Base-by-base conservation (phyloP, 257 asterid genomes). In the Misopates orontium region DNA sequence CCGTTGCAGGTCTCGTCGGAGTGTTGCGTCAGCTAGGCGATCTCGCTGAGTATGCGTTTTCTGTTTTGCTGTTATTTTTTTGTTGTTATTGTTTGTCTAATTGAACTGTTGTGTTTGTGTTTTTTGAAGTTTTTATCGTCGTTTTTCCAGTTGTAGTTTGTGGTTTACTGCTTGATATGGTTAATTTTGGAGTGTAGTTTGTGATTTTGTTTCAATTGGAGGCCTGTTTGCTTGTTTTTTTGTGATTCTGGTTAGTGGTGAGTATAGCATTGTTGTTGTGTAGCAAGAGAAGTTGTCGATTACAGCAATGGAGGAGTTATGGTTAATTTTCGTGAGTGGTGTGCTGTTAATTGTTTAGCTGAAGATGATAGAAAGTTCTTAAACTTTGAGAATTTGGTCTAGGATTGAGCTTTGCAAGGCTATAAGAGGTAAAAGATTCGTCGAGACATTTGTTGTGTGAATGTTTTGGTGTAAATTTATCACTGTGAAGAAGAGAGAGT, bases 1-100 rank as follows among this genome's bases (percentile, higher is more conserved):
- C 95, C 25, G 96, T 91, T 54, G 82, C 95, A 12, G 97, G 97
- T 39, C 89, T 91, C 21, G 88, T 91, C 71, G 97, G 97, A 40
- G 83, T 91, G 76, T 78, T 91, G 52, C 90, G 98, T 28, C 98
- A 91, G 90, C 91, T 91, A 41, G 98, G 98, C 69, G 98, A 91
- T 85, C 91, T 91, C 42, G 90, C 94, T 32, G 95, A 91, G 98
- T 91, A 65, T 54, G 84, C 74, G 53, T 59, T 20, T 41, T 10
- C 5, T 15, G 24, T 14, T 16, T 21, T 3, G 10, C 16, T 48
- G 10, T 16, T 15, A 5, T 16, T 13, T 48, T 19, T 6, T n/a
- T n/a, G n/a, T n/a, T n/a, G n/a, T n/a, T n/a, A n/a, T n/a, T 53
- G 40, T 39, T 40, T 10, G 20, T 28, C 14, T 25, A 18, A 23